Conservation (phyloP, 306 rosid genomes). For the Castanea mollissima region DNA sequence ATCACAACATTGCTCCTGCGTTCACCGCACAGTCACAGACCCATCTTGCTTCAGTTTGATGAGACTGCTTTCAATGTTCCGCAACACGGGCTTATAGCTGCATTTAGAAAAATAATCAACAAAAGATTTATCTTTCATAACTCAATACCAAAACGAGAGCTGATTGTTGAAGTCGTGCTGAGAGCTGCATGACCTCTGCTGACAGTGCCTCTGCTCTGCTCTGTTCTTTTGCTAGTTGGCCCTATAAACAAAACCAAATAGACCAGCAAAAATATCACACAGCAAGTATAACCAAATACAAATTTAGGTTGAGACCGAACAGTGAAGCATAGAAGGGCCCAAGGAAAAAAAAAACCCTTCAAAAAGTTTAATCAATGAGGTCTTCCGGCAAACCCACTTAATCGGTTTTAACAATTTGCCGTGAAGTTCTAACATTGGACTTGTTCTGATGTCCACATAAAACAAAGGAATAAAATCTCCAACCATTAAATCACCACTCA, state of each 20-base stretch:
- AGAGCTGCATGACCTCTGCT: slow-evolving; percentile 86
- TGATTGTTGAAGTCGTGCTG: slow-evolving; percentile 88
- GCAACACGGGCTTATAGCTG: slow-evolving; percentile 85
- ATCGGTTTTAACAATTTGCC: slow-evolving; percentile 2
- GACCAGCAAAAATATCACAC: slow-evolving; percentile 20
- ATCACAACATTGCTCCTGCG: slow-evolving; percentile 5
- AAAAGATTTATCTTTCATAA: not conserved
- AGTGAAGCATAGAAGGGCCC: not conserved
- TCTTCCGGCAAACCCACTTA: not conserved
- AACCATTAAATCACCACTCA: slow-evolving; percentile 24
- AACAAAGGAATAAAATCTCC: slow-evolving; percentile 7
- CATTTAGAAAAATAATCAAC: slow-evolving; percentile 23
- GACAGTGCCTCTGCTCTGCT: slow-evolving; percentile 80
- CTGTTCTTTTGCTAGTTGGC: slow-evolving; percentile 76
- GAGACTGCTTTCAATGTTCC: slow-evolving; percentile 76
- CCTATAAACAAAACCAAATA: slow-evolving; percentile 35
- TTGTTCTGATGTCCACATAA: slow-evolving; percentile 7
- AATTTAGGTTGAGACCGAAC: not conserved
- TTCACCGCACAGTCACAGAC: slow-evolving; percentile 43
- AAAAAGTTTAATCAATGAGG: not conserved
- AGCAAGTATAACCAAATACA: not conserved
- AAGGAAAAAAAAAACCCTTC: not conserved
- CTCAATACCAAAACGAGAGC: not conserved
- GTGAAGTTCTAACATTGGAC: not conserved
- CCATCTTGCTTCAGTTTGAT: slow-evolving; percentile 84